A percentile compares a stretch with the other conserved stretches of the same genome.
phyloP scores from a whole-genome alignment of 2,329 filamentous ascomycete species.

The Trichoderma atrobrunneum region DNA sequence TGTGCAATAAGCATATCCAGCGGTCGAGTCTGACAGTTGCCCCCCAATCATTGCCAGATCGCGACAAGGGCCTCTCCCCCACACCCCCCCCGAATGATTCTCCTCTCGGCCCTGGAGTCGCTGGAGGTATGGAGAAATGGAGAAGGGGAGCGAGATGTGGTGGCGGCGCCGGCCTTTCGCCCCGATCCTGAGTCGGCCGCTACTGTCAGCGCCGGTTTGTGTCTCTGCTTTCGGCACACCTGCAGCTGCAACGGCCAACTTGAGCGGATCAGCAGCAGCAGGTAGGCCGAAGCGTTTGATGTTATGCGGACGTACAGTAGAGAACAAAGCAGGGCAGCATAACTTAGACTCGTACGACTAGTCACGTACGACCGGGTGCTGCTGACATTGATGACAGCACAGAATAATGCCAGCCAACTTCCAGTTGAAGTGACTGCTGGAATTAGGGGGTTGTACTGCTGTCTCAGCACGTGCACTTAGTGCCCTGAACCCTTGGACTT shows the following conservation, averaged over 20 bases:
- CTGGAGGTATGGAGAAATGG: background rate
- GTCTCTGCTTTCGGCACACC: background rate
- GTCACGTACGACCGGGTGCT: background rate
- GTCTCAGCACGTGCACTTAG: background rate
- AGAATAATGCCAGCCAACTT: background rate
- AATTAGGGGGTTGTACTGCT: background rate
- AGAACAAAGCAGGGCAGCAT: background rate
- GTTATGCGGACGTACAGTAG: background rate
- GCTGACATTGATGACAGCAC: background rate
- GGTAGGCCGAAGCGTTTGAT: background rate
- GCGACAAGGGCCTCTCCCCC: background rate
- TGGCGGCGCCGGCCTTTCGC: background rate
- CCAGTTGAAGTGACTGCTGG: background rate
- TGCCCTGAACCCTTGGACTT: background rate
- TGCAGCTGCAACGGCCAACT: background rate
- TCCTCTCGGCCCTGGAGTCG: background rate
- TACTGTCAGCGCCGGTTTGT: background rate
- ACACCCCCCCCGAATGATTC: background rate
- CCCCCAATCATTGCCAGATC: background rate
- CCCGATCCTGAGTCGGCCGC: slow-evolving; percentile 10
- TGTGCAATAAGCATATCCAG: background rate
- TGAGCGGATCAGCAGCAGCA: background rate
- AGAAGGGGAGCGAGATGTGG: background rate
- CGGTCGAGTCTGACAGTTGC: background rate
- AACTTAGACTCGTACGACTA: background rate